phyloP scores from a whole-genome alignment of 108 stramenopile genomes.

The Aurantiochytrium sp. region DNA sequence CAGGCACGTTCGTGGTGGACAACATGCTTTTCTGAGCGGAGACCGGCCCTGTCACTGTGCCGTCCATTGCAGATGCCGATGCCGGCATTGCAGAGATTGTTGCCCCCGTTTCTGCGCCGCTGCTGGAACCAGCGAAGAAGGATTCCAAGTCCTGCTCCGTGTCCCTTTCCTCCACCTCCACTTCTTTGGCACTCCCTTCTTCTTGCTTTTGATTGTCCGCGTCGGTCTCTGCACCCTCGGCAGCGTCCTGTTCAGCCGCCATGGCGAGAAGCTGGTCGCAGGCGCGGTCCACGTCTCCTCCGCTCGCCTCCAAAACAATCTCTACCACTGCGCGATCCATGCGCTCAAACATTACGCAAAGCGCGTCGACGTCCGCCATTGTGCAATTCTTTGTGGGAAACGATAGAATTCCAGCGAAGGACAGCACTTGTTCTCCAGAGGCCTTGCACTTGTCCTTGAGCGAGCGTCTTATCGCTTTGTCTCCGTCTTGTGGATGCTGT shows the following conservation, averaged over 20 bases:
- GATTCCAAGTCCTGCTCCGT: neutral
- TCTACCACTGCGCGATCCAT: neutral
- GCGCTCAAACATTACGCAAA: slow-evolving; percentile 11
- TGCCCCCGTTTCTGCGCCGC: neutral
- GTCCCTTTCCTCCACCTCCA: neutral
- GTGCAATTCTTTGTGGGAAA: neutral
- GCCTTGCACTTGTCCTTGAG: too few species aligned
- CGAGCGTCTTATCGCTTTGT: neutral
- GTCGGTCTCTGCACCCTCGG: neutral
- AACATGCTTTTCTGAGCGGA: neutral
- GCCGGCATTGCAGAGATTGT: neutral
- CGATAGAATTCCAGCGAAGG: too few species aligned
- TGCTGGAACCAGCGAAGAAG: neutral
- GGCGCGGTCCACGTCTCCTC: neutral
- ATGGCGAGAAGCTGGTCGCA: neutral
- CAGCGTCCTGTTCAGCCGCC: neutral
- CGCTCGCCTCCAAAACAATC: neutral
- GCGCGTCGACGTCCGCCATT: neutral
- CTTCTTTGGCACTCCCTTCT: neutral
- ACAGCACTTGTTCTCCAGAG: too few species aligned
- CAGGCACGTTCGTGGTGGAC: neutral
- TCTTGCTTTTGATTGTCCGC: neutral
- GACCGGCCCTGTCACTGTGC: too few species aligned
- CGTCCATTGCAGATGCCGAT: too few species aligned
- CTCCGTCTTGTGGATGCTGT: neutral